phyloP scores from a whole-genome alignment of 1,139 yeast species.

The Geotrichum australiense region DNA sequence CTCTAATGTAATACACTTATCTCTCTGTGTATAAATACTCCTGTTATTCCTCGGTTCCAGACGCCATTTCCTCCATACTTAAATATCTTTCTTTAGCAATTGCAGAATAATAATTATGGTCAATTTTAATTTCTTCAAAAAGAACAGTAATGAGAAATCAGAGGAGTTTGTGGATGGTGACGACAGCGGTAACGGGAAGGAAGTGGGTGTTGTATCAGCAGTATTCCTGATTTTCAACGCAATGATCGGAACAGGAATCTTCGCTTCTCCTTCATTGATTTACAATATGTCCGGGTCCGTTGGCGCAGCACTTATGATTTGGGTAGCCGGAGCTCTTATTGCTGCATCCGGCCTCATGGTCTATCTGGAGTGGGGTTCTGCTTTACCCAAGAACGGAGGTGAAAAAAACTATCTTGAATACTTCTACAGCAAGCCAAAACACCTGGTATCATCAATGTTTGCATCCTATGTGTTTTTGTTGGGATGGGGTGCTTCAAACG shows the following conservation, averaged over 20 bases:
- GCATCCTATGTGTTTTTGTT: constrained; percentile 68
- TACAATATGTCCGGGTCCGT: constrained; percentile 62
- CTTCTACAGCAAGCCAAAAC: constrained; percentile 61
- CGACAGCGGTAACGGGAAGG: constrained; percentile 11
- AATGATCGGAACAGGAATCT: constrained; percentile 79
- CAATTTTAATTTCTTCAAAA: too few species aligned
- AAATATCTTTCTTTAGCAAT: too few species aligned
- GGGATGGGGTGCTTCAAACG: constrained; percentile 84
- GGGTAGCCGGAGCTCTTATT: constrained; percentile 67
- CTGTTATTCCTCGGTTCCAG: too few species aligned
- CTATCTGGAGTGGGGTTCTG: constrained; percentile 79
- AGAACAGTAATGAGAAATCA: too few species aligned
- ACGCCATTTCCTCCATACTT: too few species aligned
- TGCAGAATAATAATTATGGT: too few species aligned
- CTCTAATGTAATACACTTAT: too few species aligned
- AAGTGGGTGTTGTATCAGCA: constrained; percentile 58
- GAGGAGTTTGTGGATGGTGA: too few species aligned
- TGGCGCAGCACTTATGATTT: constrained; percentile 58
- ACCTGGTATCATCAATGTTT: constrained; percentile 66
- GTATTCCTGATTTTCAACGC: constrained; percentile 63
- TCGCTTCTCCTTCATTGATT: constrained; percentile 69
- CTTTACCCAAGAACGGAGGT: constrained; percentile 82
- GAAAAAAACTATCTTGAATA: constrained; percentile 78
- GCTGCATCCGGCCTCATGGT: constrained; percentile 66
- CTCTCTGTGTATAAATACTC: too few species aligned